phyloP scores from a whole-genome alignment of 352 stramenopile species.

The Globisporangium orthogonon region DNA sequence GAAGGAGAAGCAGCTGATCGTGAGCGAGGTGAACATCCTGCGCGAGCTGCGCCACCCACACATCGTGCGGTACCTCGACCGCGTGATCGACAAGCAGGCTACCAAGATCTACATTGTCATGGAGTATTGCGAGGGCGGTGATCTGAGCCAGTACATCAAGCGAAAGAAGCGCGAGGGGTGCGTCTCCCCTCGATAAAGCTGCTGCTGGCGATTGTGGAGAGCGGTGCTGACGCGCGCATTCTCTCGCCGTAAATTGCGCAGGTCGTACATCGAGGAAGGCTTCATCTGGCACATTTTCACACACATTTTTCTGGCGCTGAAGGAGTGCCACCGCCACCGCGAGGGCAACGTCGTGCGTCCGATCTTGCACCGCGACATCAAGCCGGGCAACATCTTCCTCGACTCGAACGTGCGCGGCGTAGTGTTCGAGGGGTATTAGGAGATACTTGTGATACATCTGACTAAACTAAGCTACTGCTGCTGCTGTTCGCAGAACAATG shows the following conservation, averaged over 20 bases:
- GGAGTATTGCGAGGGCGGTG: slow-evolving; percentile 91
- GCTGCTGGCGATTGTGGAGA: too few relatives aligned
- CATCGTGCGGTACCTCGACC: slow-evolving; percentile 92
- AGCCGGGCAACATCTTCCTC: slow-evolving; percentile 91
- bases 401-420: slow-evolving; percentile 68
- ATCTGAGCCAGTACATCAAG: slow-evolving; percentile 89
- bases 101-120: slow-evolving; percentile 95
- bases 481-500: slow-evolving; percentile 59
- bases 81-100: slow-evolving; percentile 89
- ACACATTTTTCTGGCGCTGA: slow-evolving; percentile 89
- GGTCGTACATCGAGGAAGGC: slow-evolving; percentile 88
- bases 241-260: slow-evolving; percentile 8
- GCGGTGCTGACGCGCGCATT: background rate
- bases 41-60: slow-evolving; percentile 90
- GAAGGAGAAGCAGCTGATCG: slow-evolving; percentile 93
- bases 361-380: slow-evolving; percentile 90
- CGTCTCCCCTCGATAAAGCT: slow-evolving; percentile 5
- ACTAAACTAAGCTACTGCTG: slow-evolving; percentile 6
- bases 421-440: too few relatives aligned
- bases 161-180: slow-evolving; percentile 86
- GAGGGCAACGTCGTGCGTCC: slow-evolving; percentile 73
- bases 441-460: too few relatives aligned
- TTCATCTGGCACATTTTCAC: slow-evolving; percentile 93
- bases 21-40: slow-evolving; percentile 93
- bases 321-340: slow-evolving; percentile 87